Percentiles rank a stretch among this genome's conserved stretches.
phyloP scores from a whole-genome alignment of 106 monocot species.

The Xerophyta viscosa region DNA sequence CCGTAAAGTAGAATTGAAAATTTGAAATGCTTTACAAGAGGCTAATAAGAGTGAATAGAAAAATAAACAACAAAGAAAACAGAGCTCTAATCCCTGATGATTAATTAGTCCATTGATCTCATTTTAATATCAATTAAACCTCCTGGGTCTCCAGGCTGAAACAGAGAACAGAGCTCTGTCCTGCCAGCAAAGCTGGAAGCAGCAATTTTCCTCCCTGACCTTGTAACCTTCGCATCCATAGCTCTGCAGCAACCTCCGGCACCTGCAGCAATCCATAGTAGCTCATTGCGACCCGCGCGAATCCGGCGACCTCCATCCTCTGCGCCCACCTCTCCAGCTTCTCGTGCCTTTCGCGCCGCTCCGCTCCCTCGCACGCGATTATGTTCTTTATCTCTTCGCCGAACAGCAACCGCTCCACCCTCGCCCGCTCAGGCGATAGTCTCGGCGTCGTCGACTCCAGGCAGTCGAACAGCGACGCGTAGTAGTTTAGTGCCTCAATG shows the following conservation, averaged over 20 bases:
- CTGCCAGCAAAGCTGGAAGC: conserved; percentile 61
- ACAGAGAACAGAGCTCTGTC: conserved; percentile 49
- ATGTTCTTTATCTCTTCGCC: conserved; percentile 73
- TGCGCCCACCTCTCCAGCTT: conserved; percentile 45
- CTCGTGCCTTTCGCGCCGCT: conserved; percentile 75
- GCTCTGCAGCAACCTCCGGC: conserved; percentile 37
- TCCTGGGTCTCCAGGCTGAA: conserved; percentile 58
- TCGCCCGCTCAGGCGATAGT: conserved; percentile 28
- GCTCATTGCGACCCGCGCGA: conserved; percentile 41
- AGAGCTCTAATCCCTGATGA: too few species aligned
- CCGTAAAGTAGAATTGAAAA: too few species aligned
- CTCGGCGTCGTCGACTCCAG: conserved; percentile 45
- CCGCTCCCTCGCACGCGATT: conserved; percentile 55
- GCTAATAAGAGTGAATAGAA: too few species aligned
- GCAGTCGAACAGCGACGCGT: conserved; percentile 87
- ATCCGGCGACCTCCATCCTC: conserved; percentile 40
- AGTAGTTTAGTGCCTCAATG: conserved; percentile 81
- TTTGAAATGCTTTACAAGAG: too few species aligned
- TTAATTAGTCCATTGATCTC: too few species aligned
- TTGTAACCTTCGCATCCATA: conserved; percentile 41
- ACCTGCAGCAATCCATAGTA: conserved; percentile 38
- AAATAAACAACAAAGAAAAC: too few species aligned
- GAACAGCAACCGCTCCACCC: conserved; percentile 52
- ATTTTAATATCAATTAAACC: conserved; percentile 39
- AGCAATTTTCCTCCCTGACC: conserved; percentile 42